Evolutionary conservation across 2,329 filamentous ascomycete species (phyloP).

Genomic region (Botrytis byssoidea): DNA sequence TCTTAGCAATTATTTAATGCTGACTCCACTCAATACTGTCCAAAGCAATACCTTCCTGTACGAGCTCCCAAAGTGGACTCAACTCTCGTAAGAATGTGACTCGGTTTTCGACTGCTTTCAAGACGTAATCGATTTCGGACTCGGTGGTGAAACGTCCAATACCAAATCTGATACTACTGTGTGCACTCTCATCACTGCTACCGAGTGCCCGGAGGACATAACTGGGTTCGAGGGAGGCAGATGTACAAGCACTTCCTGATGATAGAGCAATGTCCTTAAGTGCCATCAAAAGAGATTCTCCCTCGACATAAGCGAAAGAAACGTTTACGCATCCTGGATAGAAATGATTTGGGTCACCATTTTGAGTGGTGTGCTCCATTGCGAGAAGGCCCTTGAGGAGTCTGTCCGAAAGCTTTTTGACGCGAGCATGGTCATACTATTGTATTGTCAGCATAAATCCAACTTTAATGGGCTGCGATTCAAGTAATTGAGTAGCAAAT

Average conservation of each 20-base stretch:
- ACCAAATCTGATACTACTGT: conserved; percentile 96
- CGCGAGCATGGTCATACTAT: conserved; percentile 88
- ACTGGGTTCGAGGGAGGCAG: conserved; percentile 91
- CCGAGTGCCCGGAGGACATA: conserved; percentile 93
- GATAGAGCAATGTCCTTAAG: conserved; percentile 97
- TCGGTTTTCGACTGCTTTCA: conserved; percentile 87
- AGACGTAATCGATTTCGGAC: conserved; percentile 91
- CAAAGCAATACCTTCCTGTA: conserved; percentile 93
- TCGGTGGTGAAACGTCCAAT: conserved; percentile 97
- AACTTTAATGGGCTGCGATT: conserved; percentile 37
- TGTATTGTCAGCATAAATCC: conserved; percentile 30
- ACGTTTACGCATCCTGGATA: conserved; percentile 98
- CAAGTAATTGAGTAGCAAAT: conserved; percentile 16
- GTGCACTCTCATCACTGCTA: conserved; percentile 94
- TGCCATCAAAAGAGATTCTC: conserved; percentile 96
- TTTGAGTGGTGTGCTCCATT: conserved; percentile 89
- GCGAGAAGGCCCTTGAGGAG: conserved; percentile 78
- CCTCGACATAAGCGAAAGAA: conserved; percentile 97
- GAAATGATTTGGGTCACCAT: conserved; percentile 78
- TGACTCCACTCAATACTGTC: conserved; percentile 98
- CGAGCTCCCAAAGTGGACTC: conserved; percentile 94
- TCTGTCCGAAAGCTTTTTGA: conserved; percentile 78
- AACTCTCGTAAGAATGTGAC: conserved; percentile 92
- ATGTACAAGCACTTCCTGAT: conserved; percentile 95
- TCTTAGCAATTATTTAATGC: conserved; percentile 55